phyloP scores from a whole-genome alignment of 805 yeast genomes.

The Suhomyces sp. region DNA sequence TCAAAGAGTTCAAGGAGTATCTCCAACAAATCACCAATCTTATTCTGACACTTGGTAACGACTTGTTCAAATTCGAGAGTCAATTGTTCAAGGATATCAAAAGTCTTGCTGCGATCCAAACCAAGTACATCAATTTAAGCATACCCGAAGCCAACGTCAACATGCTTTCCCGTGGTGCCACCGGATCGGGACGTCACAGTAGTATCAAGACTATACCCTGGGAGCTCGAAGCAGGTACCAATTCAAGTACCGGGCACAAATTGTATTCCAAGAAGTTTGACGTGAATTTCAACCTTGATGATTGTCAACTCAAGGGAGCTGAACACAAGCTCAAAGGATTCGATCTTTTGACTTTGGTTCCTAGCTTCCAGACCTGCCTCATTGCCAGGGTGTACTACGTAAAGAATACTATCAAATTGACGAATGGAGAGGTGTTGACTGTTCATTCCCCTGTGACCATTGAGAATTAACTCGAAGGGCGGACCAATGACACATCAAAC shows the following conservation, averaged over 20 bases:
- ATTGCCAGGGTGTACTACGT: constrained; percentile 36
- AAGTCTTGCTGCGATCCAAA: constrained; percentile 29
- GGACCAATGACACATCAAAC: neutral
- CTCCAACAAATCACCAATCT: constrained; percentile 24
- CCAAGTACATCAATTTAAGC: constrained; percentile 33
- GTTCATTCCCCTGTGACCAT: constrained; percentile 37
- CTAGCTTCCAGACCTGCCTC: constrained; percentile 38
- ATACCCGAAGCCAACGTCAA: constrained; percentile 20
- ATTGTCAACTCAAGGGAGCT: constrained; percentile 28
- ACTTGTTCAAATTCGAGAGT: constrained; percentile 31
- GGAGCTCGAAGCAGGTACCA: constrained; percentile 14
- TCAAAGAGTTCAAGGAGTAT: constrained; percentile 28
- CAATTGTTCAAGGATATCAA: constrained; percentile 35
- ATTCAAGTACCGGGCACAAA: constrained; percentile 8
- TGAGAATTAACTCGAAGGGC: constrained; percentile 11
- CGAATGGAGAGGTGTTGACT: constrained; percentile 27
- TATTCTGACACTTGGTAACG: constrained; percentile 35
- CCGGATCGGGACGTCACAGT: constrained; percentile 18
- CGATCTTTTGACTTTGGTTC: constrained; percentile 35
- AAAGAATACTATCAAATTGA: constrained; percentile 27
- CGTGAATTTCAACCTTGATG: constrained; percentile 25
- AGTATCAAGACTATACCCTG: constrained; percentile 29
- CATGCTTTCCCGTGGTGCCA: constrained; percentile 11
- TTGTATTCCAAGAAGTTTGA: constrained; percentile 29
- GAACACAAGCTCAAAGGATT: constrained; percentile 17